Percentiles rank a stretch among this genome's conserved stretches.
phyloP scores from a whole-genome alignment of 1,139 yeast genomes.

The Yamadazyma siamensis region DNA sequence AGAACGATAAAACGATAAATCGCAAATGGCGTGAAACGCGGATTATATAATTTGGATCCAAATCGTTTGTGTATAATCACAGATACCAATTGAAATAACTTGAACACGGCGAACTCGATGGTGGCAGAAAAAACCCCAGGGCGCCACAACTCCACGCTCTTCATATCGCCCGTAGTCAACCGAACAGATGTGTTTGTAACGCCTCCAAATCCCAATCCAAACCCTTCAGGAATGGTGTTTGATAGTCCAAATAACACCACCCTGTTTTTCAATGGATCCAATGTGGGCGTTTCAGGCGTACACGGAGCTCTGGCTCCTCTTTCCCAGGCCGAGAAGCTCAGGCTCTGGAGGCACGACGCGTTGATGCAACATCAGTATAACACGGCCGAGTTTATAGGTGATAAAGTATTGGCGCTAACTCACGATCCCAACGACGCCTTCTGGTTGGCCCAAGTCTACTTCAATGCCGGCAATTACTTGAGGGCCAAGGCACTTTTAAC shows the following conservation, averaged over 20 bases:
- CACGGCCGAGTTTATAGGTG: conserved; percentile 91
- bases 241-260: conserved; percentile 45
- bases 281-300: not conserved
- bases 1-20: no score
- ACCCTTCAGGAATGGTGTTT: conserved; percentile 38
- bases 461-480: conserved; percentile 67
- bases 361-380: conserved; percentile 86
- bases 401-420: conserved; percentile 74
- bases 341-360: conserved; percentile 95
- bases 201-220: conserved; percentile 52
- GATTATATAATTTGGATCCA: no score
- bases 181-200: conserved; percentile 50
- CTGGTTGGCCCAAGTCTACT: conserved; percentile 92
- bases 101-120: conserved; percentile 1
- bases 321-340: conserved; percentile 79
- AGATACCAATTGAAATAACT: not conserved
- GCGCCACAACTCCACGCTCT: conserved; percentile 60
- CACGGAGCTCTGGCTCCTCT: conserved; percentile 35
- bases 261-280: conserved; percentile 28
- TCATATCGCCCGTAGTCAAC: conserved; percentile 57
- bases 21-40: no score
- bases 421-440: conserved; percentile 91
- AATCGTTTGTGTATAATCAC: no score
- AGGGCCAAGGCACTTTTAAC: conserved; percentile 70
- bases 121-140: conserved; percentile 31